These are phyloP conservation scores for Lichtheimia corymbifera DNA, from an alignment of 371 early-diverging fungal genomes.

Conservation along the genomic window DNA sequence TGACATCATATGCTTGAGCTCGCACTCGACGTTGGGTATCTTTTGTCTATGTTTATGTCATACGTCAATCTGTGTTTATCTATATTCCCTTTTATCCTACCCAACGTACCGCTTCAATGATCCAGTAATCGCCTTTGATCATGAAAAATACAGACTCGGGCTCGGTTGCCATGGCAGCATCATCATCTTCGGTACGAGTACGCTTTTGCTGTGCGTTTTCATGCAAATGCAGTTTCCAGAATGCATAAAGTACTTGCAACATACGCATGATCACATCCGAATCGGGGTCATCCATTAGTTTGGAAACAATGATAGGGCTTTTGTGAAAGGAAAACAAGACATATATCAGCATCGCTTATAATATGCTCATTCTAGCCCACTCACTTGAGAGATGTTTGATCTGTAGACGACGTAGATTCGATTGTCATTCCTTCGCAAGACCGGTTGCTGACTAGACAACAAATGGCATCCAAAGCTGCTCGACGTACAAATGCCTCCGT, in stretches of 20 bases:
- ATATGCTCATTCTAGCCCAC: background rate
- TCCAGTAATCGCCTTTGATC: conserved; percentile 44
- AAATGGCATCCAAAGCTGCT: conserved; percentile 57
- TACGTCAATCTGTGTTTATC: background rate
- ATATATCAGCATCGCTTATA: background rate
- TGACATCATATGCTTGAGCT: conserved; percentile 28
- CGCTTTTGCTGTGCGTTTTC: conserved; percentile 31
- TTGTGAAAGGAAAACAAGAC: background rate
- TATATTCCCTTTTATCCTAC: background rate
- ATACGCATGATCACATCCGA: conserved; percentile 56
- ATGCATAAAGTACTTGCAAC: conserved; percentile 47
- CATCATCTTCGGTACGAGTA: conserved; percentile 14
- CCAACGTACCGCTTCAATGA: conserved; percentile 49
- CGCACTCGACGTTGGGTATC: conserved; percentile 39
- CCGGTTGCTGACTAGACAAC: conserved; percentile 51
- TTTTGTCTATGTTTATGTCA: conserved; percentile 16
- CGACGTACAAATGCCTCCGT: conserved; percentile 64
- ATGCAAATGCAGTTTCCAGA: conserved; percentile 52
- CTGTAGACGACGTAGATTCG: conserved; percentile 11
- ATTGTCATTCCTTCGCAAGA: conserved; percentile 41
- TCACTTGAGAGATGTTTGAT: conserved; percentile 33
- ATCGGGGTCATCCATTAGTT: conserved; percentile 56
- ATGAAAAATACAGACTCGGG: conserved; percentile 43
- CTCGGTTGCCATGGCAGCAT: conserved; percentile 8
- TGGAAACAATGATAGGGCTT: conserved; percentile 46